Evolutionary conservation across 2,329 filamentous ascomycete genomes (phyloP), one percentile per base, ranked within the genome.

Genomic region (Colletotrichum sp.): DNA sequence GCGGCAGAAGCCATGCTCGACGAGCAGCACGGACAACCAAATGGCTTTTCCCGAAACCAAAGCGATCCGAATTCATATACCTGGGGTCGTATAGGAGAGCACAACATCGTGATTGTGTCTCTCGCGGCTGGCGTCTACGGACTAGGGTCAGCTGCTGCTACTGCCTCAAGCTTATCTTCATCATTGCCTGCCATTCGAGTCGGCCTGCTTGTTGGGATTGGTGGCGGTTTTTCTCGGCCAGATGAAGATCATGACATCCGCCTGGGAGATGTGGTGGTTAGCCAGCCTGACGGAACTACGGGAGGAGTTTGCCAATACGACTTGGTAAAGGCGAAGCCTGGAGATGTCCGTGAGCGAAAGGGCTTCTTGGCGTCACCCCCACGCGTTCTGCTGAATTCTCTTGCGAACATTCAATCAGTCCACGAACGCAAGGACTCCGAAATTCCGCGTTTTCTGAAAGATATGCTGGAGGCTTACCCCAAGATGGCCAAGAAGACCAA

Each of bases 41-140:
- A 32, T 3, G 74, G 25, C 12, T 79, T 80, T 16, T 32, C 55
- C 5, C 28, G 8, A 15, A 48, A 28, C 2, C 81, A 83, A 10
- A 68, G 58, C 1, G 83, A 83, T 43, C 61, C 65, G 0, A 83
- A 83, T 43, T 65, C 66, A 1, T 83, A 83, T 28, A 78, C 75
- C 0, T 81, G 78, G 76, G 81, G 80, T 8, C 77, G 77, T 1
- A 73, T 83, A 4, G 77, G 79, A 3, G 16, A 71, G 2, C 80
- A 83, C 28, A 80, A 81, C 6, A 36, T 83, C 2, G 79, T 81
- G 2, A 82, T 82, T 6, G 77, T 78, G 8, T 80, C 77, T 2
- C 76, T 82, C 5, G 61, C 78, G 2, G 78, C 75, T 1, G 79
- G 80, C 1, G 56, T 72, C 1, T 78, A 76, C n/a, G 80, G 81